Evolutionary conservation across 257 asterid genomes (phyloP).

Genomic region (Euphrasia confusa): DNA sequence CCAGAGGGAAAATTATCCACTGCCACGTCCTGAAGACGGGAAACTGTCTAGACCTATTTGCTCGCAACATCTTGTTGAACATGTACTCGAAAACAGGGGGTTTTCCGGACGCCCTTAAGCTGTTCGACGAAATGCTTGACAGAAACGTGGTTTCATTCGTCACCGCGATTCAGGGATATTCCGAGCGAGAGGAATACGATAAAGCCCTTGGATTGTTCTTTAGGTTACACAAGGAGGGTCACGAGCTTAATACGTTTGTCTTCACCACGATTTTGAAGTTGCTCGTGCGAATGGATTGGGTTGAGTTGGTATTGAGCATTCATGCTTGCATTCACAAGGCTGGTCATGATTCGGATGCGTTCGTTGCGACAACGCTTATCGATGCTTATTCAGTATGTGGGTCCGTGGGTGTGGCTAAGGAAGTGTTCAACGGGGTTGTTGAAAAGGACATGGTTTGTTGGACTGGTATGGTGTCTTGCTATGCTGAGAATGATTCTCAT

Average conservation of each 20-base stretch:
- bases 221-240: conserved; percentile 42
- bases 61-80: conserved; percentile 56
- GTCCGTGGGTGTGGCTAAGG: conserved; percentile 42
- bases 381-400: conserved; percentile 77
- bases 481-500: conserved; percentile 63
- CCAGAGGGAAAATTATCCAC: conserved; percentile 35
- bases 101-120: conserved; percentile 29
- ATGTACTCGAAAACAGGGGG: conserved; percentile 32
- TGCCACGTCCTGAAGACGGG: conserved; percentile 43
- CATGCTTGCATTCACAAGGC: conserved; percentile 46
- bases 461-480: conserved; percentile 86
- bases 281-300: conserved; percentile 39
- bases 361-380: conserved; percentile 69
- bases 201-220: conserved; percentile 34
- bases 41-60: conserved; percentile 60
- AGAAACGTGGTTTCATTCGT: conserved; percentile 49
- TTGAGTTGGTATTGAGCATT: conserved; percentile 30
- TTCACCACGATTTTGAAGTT: conserved; percentile 42
- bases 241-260: conserved; percentile 45
- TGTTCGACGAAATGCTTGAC: conserved; percentile 53
- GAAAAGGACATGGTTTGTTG: conserved; percentile 77
- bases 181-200: conserved; percentile 26
- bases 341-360: conserved; percentile 50
- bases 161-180: conserved; percentile 49
- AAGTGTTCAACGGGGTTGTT: conserved; percentile 53